A percentile compares a stretch with the other conserved stretches of the same genome.
phyloP scores from a whole-genome alignment of 2,329 filamentous ascomycete species.

The Colletotrichum higginsianum region DNA sequence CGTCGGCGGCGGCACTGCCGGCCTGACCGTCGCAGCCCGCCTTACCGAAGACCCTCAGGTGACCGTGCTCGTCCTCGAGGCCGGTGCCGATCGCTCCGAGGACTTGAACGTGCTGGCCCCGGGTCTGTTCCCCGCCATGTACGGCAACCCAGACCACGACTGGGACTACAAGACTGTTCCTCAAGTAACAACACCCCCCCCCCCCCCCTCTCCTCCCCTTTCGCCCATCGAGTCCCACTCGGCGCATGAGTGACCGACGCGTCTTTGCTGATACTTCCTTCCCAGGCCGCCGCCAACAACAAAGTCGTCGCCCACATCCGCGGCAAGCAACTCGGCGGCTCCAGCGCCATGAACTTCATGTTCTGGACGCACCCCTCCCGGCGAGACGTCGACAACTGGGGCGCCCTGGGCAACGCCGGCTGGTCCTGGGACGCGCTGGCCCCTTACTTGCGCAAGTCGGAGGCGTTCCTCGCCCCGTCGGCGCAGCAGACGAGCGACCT shows the following conservation, averaged over 20 bases:
- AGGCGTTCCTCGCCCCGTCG: constrained; percentile 19
- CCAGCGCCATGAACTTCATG: constrained; percentile 73
- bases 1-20: constrained; percentile 69
- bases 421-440: constrained; percentile 68
- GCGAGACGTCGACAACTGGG: constrained; percentile 71
- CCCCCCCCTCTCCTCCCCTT: no score
- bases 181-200: constrained; percentile 32
- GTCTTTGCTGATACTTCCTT: neutral
- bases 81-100: constrained; percentile 41
- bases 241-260: no score
- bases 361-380: constrained; percentile 63
- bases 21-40: constrained; percentile 64
- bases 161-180: constrained; percentile 46
- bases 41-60: constrained; percentile 55
- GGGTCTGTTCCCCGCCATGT: constrained; percentile 42
- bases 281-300: constrained; percentile 25
- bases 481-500: constrained; percentile 19
- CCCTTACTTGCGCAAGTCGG: constrained; percentile 29
- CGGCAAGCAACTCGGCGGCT: constrained; percentile 68
- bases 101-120: constrained; percentile 43
- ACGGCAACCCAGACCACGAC: constrained; percentile 44
- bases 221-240: no score
- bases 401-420: constrained; percentile 68
- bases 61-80: constrained; percentile 38
- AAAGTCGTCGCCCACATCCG: constrained; percentile 37